Percentiles rank a stretch among this genome's conserved stretches.
Conservation (phyloP, 768 basidiomycete genomes). For the Heimioporus sp. region DNA sequence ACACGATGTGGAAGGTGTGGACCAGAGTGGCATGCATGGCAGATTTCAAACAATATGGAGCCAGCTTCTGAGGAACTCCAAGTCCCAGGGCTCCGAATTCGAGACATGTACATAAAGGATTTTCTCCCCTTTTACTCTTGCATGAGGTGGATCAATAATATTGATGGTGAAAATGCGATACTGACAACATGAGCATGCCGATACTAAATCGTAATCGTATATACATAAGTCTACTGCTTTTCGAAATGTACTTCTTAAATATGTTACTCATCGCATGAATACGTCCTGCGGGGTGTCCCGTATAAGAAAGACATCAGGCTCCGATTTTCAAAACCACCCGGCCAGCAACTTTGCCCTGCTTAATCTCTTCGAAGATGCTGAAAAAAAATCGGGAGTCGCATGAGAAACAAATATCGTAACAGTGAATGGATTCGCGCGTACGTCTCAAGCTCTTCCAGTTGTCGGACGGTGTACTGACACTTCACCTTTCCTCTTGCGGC, state of each 20-base stretch:
- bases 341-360: conserved; percentile 13
- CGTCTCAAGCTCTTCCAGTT: conserved; percentile 29
- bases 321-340: conserved; percentile 19
- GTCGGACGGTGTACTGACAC: conserved; percentile 23
- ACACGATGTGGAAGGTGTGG: too few relatives aligned
- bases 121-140: too few relatives aligned
- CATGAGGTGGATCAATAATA: too few relatives aligned
- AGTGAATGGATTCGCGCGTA: background rate
- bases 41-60: too few relatives aligned
- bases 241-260: background rate
- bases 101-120: too few relatives aligned
- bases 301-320: conserved; percentile 1
- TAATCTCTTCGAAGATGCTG: conserved; percentile 23
- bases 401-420: background rate
- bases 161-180: too few relatives aligned
- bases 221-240: background rate
- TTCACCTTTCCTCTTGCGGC: conserved; percentile 37
- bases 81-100: too few relatives aligned
- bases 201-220: background rate
- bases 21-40: too few relatives aligned
- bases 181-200: too few relatives aligned
- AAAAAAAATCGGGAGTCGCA: background rate
- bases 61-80: too few relatives aligned
- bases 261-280: background rate
- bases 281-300: background rate